Percentiles rank a stretch among this genome's conserved stretches.
Evolutionary conservation across 148 eudicot genomes (phyloP).

Genomic region (Dianthus caryophyllus): DNA sequence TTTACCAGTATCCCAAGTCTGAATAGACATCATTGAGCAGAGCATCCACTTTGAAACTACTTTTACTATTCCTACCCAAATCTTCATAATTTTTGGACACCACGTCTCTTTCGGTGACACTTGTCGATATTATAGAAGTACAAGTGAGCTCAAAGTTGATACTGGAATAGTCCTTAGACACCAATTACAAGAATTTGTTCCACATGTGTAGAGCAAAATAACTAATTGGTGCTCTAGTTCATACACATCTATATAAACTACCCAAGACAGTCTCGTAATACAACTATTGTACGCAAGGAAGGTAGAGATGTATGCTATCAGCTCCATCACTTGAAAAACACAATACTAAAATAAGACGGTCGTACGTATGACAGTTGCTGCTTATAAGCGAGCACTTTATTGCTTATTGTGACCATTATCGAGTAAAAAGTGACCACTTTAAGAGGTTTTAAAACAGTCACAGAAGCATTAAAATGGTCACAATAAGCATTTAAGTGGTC

Average conservation of each 20-base stretch:
- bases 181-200: not conserved
- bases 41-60: constrained; percentile 30
- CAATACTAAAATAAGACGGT: no score
- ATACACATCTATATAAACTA: not conserved
- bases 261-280: not conserved
- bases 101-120: constrained; percentile 5
- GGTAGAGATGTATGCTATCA: not conserved
- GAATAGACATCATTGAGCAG: constrained; percentile 30
- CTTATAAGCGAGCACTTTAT: no score
- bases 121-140: constrained; percentile 16
- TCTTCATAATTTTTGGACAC: constrained; percentile 24
- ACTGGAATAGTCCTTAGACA: not conserved
- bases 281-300: not conserved
- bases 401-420: no score
- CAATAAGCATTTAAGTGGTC: no score
- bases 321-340: not conserved
- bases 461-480: no score
- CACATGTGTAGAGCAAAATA: constrained; percentile 3
- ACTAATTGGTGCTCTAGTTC: not conserved
- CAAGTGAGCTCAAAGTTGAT: constrained; percentile 12
- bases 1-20: constrained; percentile 32
- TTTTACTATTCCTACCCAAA: constrained; percentile 28
- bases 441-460: no score
- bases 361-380: no score
- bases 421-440: no score